Evolutionary conservation across 140 eudicot species (phyloP).

Genomic region (Bidens hawaiensis): DNA sequence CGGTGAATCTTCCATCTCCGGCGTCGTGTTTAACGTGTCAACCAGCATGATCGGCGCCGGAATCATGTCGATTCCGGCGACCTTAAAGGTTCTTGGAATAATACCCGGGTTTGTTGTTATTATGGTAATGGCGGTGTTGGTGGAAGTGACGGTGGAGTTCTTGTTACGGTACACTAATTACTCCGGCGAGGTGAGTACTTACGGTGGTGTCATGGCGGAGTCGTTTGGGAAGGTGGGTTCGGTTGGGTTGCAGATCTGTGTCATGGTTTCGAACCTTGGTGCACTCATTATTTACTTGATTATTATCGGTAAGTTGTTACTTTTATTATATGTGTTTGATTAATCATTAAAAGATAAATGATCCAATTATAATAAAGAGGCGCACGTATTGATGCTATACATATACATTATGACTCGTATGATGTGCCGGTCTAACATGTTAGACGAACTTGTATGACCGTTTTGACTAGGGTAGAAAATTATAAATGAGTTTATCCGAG

Average conservation of each 20-base stretch:
- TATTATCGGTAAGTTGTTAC: constrained; percentile 58
- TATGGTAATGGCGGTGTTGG: constrained; percentile 56
- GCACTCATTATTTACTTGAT: constrained; percentile 85
- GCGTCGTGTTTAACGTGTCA: constrained; percentile 83
- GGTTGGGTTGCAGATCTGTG: constrained; percentile 60
- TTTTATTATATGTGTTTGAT: too few species aligned
- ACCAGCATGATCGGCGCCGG: constrained; percentile 97
- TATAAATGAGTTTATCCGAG: too few species aligned
- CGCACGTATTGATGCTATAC: too few species aligned
- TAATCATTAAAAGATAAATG: too few species aligned
- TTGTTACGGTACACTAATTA: constrained; percentile 63
- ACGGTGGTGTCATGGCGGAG: constrained; percentile 87
- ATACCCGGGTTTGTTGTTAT: constrained; percentile 75
- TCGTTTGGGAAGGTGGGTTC: constrained; percentile 83
- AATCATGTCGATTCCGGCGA: constrained; percentile 99
- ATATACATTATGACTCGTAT: too few species aligned
- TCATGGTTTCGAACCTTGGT: constrained; percentile 73
- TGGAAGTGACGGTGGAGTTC: constrained; percentile 80
- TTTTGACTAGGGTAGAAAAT: too few species aligned
- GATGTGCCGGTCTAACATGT: too few species aligned
- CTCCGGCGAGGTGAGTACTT: constrained; percentile 58
- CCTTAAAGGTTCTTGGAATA: constrained; percentile 79
- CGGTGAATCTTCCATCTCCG: constrained; percentile 42
- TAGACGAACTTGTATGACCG: too few species aligned
- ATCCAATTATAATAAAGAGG: too few species aligned